These are phyloP conservation scores for Trichaptum fuscoviolaceum DNA, from an alignment of 768 basidiomycete species.

Conservation along the genomic window DNA sequence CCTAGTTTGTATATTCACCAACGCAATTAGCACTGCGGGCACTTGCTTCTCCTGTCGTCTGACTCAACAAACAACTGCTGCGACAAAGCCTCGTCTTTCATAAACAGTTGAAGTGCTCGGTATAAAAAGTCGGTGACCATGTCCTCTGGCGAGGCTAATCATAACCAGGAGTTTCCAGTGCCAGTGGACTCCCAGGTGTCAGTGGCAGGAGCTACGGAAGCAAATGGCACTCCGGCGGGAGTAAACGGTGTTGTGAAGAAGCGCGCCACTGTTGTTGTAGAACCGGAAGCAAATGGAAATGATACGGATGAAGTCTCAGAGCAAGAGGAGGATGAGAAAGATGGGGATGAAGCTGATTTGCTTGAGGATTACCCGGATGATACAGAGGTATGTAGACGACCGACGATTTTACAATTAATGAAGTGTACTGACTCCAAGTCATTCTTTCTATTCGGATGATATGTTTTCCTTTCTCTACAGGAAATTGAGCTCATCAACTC, in stretches of 20 bases:
- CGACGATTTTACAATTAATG: neutral
- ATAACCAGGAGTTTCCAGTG: neutral
- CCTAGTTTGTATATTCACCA: no score
- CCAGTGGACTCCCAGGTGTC: neutral
- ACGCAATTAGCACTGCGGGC: no score
- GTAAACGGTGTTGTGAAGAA: neutral
- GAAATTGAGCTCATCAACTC: constrained; percentile 85
- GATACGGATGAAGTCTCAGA: constrained; percentile 39
- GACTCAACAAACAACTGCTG: neutral
- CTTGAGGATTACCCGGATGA: constrained; percentile 79
- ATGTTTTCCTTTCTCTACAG: constrained; percentile 33
- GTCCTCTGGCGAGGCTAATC: neutral
- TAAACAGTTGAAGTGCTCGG: neutral
- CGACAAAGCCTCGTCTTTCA: neutral
- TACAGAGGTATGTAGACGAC: constrained; percentile 54
- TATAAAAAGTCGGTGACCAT: neutral
- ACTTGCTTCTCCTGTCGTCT: neutral
- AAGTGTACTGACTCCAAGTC: neutral
- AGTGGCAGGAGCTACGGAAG: neutral
- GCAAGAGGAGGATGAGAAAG: constrained; percentile 37
- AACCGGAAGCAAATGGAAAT: constrained; percentile 3
- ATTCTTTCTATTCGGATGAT: constrained; percentile 11
- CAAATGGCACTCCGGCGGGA: neutral
- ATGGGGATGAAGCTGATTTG: constrained; percentile 42
- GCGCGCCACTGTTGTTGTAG: neutral